Base-by-base conservation (phyloP, 257 asterid genomes). In the Verbena officinalis region DNA sequence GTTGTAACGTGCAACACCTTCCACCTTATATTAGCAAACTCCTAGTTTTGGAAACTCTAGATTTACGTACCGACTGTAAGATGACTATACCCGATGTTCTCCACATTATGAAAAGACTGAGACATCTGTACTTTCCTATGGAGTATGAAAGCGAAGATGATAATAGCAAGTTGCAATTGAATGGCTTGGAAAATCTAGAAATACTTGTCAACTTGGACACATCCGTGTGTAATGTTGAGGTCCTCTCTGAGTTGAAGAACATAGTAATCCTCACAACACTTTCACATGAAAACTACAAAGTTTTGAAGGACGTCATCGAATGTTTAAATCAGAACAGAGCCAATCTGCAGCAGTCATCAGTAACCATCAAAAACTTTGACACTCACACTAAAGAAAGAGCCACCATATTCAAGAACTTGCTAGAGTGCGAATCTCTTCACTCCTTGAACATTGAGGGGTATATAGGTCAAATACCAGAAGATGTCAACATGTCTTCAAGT, bases 51-150 rank as follows among this genome's bases (percentile, higher is more conserved):
- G 61, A 67, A 46, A 69, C 62, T 48, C 78, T 80, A 4, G 78
- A 80, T 57, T 55, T 80, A 4, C 61, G 76, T 23, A 43, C 19
- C 19, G 27, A 22, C 3, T 36, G 65, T 40, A 13, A 23, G 53
- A 11, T 73, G 55, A 7, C 3, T 2, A 67, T 73, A 16, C 74
- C 70, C 2, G 45, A 60, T 23, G 38, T 43, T 39, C 7, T 61
- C 6, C 3, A 45, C 22, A 59, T 54, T n/a, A 9, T 59, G 65
- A 1, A 3, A 33, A 40, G 58, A 21, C 10, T 80, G 61, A 17
- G 14, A 21, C 51, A 62, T 40, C 71, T 81, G 4, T 77, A 75
- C 45, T 57, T 81, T 2, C 82, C 82, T 10, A 7, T 3, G 9
- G 0, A 5, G 33, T 73, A 39, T n/a, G 39, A 42, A 42, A 20